Evolutionary conservation across 2,329 filamentous ascomycete genomes (phyloP).

Genomic region (Calycina marina): DNA sequence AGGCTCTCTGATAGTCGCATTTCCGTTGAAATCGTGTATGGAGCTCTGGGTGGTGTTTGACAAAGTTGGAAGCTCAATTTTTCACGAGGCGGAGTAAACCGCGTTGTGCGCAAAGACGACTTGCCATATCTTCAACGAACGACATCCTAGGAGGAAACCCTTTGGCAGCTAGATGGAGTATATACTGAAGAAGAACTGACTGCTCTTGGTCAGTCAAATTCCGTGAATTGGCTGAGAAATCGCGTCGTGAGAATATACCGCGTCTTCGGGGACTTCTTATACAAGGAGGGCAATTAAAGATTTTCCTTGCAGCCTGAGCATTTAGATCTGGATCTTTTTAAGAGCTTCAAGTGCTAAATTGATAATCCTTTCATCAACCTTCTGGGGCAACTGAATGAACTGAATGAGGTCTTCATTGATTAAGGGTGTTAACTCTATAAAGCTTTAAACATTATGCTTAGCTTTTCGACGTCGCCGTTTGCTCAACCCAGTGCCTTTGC

Average conservation of each 20-base stretch:
- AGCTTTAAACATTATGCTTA: too few relatives aligned
- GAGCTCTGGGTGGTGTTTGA: constrained; percentile 2
- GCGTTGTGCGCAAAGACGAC: constrained; percentile 2
- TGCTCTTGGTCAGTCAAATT: constrained; percentile 2
- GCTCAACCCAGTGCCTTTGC: not conserved
- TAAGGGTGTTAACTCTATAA: too few relatives aligned
- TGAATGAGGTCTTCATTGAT: too few relatives aligned
- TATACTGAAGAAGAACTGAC: constrained; percentile 4
- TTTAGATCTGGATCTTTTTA: not conserved
- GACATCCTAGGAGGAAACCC: constrained; percentile 4
- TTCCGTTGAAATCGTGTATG: constrained; percentile 5
- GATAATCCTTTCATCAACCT: too few relatives aligned
- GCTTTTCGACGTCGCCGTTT: constrained; percentile 1
- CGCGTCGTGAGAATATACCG: not conserved
- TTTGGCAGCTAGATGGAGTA: constrained; percentile 3
- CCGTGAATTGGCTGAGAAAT: constrained; percentile 1
- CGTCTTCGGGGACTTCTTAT: not conserved
- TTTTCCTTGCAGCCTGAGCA: not conserved
- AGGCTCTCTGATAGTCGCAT: constrained; percentile 6
- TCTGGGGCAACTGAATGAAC: too few relatives aligned
- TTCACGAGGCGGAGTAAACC: constrained; percentile 1
- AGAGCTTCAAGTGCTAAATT: too few relatives aligned
- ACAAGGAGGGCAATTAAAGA: not conserved
- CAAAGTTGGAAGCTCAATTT: constrained; percentile 5
- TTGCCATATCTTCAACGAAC: constrained; percentile 6